Conservation (phyloP, 148 eudicot species). For the Rhododendron kiyosumense region DNA sequence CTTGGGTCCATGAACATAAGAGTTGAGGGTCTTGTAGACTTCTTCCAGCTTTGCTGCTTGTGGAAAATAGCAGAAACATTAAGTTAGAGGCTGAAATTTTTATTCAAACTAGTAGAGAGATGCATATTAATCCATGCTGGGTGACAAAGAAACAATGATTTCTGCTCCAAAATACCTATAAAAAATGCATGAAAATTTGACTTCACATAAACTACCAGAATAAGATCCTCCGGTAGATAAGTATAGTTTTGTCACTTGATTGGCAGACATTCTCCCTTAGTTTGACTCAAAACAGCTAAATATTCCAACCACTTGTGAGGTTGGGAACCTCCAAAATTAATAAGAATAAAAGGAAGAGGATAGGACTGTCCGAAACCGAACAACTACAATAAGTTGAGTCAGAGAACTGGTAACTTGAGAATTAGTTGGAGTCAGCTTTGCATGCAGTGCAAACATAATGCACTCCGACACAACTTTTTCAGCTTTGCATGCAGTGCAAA, state of each 20-base stretch:
- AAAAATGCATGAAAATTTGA: neutral
- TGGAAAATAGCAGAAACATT: constrained; percentile 1
- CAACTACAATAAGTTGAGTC: neutral
- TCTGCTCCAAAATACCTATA: neutral
- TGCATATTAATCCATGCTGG: neutral
- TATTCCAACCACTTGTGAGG: neutral
- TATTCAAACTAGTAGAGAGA: neutral
- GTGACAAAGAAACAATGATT: neutral
- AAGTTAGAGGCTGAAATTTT: neutral
- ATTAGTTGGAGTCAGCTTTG: neutral
- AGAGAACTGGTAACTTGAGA: neutral
- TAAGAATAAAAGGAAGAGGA: neutral
- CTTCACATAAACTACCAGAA: neutral
- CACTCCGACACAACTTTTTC: neutral
- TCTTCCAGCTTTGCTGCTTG: constrained; percentile 86
- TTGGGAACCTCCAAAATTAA: neutral
- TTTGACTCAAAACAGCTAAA: neutral
- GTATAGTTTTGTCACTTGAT: neutral
- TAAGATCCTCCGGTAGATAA: neutral
- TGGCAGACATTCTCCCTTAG: neutral
- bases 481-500: too few species aligned
- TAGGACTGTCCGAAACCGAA: neutral
- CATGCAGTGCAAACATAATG: neutral
- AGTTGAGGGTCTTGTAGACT: constrained; percentile 49
- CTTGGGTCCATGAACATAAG: constrained; percentile 70